Evolutionary conservation across 2,329 filamentous ascomycete genomes (phyloP).

Genomic region (Escovopsis sp.): DNA sequence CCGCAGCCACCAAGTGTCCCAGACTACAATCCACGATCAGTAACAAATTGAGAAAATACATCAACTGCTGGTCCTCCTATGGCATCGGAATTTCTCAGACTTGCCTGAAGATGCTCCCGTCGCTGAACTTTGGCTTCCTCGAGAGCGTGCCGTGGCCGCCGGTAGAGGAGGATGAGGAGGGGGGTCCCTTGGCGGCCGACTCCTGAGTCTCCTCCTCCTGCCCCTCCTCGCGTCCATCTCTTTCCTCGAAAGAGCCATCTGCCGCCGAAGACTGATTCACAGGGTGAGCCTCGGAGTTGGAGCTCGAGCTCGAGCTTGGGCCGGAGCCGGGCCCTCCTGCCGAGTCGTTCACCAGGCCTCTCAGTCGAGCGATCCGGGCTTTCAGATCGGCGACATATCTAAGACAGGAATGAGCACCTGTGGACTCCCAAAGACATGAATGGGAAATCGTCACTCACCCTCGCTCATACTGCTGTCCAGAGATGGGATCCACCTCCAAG

Average conservation of each 20-base stretch:
- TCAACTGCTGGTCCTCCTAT: neutral
- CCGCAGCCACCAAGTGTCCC: constrained; percentile 3
- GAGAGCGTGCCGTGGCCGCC: no score
- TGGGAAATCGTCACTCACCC: no score
- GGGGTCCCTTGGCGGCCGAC: no score
- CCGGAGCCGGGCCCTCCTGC: neutral
- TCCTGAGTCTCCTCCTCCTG: no score
- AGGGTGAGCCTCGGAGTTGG: neutral
- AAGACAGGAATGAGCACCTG: neutral
- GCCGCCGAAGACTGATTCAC: no score
- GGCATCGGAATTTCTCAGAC: neutral
- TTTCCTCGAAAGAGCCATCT: neutral
- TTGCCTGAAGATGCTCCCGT: constrained; percentile 4
- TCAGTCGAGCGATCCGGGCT: constrained; percentile 1
- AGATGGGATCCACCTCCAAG: constrained; percentile 3
- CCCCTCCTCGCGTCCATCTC: neutral
- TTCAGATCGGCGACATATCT: constrained; percentile 5
- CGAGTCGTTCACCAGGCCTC: neutral
- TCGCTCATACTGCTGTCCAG: constrained; percentile 4
- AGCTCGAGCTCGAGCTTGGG: neutral
- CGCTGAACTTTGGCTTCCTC: constrained; percentile 2
- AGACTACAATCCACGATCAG: neutral
- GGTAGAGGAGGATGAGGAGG: no score
- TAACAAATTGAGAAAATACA: no score
- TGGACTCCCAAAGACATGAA: no score